phyloP scores from a whole-genome alignment of 352 stramenopile species.

The Pythium coloratum region DNA sequence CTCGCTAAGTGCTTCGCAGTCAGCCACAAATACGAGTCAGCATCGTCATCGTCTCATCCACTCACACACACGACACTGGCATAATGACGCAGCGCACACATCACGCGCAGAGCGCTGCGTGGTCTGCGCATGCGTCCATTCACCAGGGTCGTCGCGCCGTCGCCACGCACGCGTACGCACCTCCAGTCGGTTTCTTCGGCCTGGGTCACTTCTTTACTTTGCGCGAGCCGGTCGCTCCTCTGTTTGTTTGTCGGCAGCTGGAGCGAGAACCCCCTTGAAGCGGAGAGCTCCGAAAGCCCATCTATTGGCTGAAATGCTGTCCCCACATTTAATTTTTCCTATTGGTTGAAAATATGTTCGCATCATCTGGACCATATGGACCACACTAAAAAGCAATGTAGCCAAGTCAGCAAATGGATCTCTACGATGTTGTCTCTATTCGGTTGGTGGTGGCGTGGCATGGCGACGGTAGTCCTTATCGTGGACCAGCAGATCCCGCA shows the following conservation, averaged over 20 bases:
- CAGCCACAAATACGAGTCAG: neutral
- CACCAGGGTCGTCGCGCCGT: neutral
- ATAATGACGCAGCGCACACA: neutral
- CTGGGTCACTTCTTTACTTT: conserved; percentile 3
- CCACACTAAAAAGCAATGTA: neutral
- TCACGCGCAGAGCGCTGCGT: neutral
- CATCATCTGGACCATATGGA: neutral
- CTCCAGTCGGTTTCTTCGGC: conserved; percentile 1
- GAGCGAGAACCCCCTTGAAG: conserved; percentile 31
- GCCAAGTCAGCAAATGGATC: neutral
- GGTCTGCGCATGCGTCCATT: neutral
- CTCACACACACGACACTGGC: neutral
- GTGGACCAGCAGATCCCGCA: conserved; percentile 60
- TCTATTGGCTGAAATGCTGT: conserved; percentile 26
- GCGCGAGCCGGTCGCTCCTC: neutral
- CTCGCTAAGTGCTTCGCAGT: neutral
- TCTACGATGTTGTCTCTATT: conserved; percentile 2
- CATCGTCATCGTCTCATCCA: neutral
- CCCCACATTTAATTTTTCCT: neutral
- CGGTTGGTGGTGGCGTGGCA: neutral
- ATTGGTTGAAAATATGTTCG: neutral
- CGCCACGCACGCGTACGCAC: conserved; percentile 1
- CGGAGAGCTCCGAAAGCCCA: conserved; percentile 1
- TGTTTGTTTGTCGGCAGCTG: neutral
- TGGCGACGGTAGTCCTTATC: conserved; percentile 65